phyloP scores from a whole-genome alignment of 352 stramenopile species.

The Peronosclerospora sorghi region DNA sequence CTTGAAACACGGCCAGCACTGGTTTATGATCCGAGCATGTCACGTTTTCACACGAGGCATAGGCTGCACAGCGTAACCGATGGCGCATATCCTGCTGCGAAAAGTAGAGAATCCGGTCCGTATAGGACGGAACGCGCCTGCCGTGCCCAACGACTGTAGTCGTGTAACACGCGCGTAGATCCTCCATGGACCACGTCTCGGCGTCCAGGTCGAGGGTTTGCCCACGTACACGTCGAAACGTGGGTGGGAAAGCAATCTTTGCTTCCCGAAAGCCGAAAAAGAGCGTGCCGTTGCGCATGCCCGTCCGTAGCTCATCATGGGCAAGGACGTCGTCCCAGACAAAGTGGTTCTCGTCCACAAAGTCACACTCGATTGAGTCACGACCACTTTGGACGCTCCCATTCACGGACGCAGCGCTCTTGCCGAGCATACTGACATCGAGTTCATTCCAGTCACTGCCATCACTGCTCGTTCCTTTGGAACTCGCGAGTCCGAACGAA shows the following conservation, averaged over 20 bases:
- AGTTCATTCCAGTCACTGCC: constrained; percentile 21
- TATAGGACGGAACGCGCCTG: constrained; percentile 80
- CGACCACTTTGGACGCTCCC: constrained; percentile 17
- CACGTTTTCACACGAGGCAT: constrained; percentile 65
- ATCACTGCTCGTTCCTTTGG: constrained; percentile 13
- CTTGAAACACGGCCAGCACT: constrained; percentile 62
- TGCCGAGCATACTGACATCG: constrained; percentile 31
- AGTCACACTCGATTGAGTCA: constrained; percentile 24
- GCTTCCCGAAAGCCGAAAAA: constrained; percentile 72
- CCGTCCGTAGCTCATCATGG: constrained; percentile 62
- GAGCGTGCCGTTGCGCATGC: constrained; percentile 41
- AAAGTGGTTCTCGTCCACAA: constrained; percentile 31
- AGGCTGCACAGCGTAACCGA: constrained; percentile 50
- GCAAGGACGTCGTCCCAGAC: constrained; percentile 52
- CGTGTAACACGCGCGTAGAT: constrained; percentile 38
- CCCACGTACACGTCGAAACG: constrained; percentile 55
- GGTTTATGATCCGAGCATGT: constrained; percentile 79
- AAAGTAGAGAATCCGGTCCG: constrained; percentile 81
- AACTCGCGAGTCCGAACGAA: constrained; percentile 20
- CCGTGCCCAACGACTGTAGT: constrained; percentile 41
- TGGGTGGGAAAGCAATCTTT: constrained; percentile 67
- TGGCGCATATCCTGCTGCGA: constrained; percentile 60
- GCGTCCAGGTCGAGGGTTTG: constrained; percentile 17
- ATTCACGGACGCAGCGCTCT: constrained; percentile 15
- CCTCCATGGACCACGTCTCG: constrained; percentile 12